A percentile compares a stretch with the other conserved stretches of the same genome.
Conservation (phyloP, 1,139 yeast genomes). For the Debaryomyces psychrophilus region DNA sequence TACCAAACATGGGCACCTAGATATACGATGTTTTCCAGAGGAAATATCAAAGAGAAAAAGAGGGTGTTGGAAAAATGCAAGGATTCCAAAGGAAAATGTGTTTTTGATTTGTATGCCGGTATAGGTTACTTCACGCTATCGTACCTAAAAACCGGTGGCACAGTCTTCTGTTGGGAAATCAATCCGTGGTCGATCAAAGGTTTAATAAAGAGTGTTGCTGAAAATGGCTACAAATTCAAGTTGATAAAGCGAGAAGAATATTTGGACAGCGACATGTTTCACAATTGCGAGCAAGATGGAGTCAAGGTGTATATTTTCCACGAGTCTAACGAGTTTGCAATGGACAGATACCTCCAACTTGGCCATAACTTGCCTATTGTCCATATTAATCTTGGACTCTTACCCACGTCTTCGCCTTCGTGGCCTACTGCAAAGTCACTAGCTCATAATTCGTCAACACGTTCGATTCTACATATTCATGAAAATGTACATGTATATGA, state of each 20-base stretch:
- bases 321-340: slow-evolving; percentile 62
- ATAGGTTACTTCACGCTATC: slow-evolving; percentile 84
- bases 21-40: slow-evolving; percentile 89
- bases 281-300: slow-evolving; percentile 15
- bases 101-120: slow-evolving; percentile 79
- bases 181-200: slow-evolving; percentile 88
- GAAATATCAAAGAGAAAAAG: slow-evolving; percentile 80
- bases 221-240: slow-evolving; percentile 46
- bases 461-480: slow-evolving; percentile 63
- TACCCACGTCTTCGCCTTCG: slow-evolving; percentile 68
- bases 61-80: slow-evolving; percentile 49
- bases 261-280: slow-evolving; percentile 24
- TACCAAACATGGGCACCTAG: slow-evolving; percentile 82
- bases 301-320: slow-evolving; percentile 48
- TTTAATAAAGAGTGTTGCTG: slow-evolving; percentile 54
- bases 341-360: slow-evolving; percentile 39
- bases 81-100: slow-evolving; percentile 39
- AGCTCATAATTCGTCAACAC: slow-evolving; percentile 14
- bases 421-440: slow-evolving; percentile 54
- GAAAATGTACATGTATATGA: slow-evolving; percentile 64
- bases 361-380: slow-evolving; percentile 33
- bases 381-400: slow-evolving; percentile 76
- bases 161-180: slow-evolving; percentile 77
- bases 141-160: slow-evolving; percentile 60
- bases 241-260: slow-evolving; percentile 34